A percentile compares a stretch with the other conserved stretches of the same genome.
Conservation (phyloP, 306 rosid genomes). For the Glycine latifolia region DNA sequence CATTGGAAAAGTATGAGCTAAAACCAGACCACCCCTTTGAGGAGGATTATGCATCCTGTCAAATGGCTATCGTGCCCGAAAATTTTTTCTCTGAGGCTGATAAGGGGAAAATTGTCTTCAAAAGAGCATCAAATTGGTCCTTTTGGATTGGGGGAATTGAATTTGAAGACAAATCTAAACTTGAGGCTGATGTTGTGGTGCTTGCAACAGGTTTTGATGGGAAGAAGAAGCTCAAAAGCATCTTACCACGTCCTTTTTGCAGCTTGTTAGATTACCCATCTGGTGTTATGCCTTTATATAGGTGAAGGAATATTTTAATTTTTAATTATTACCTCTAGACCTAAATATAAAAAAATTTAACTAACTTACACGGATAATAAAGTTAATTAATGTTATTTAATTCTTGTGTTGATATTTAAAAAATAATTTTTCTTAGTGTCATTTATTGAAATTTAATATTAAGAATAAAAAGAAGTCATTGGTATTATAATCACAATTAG, state of each 20-base stretch:
- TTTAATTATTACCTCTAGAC: too few relatives aligned
- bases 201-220: conserved; percentile 82
- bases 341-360: too few relatives aligned
- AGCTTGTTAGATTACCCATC: conserved; percentile 64
- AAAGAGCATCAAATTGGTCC: conserved; percentile 69
- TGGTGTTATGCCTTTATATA: conserved; percentile 68
- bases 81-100: conserved; percentile 74
- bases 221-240: conserved; percentile 63
- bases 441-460: too few relatives aligned
- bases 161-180: conserved; percentile 64
- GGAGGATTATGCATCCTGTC: conserved; percentile 82
- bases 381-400: too few relatives aligned
- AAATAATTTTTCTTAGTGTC: too few relatives aligned
- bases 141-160: conserved; percentile 69
- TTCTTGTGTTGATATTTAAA: too few relatives aligned
- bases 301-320: conserved; percentile 45
- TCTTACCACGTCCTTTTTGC: conserved; percentile 66
- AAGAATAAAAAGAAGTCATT: too few relatives aligned
- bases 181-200: conserved; percentile 74
- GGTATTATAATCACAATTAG: too few relatives aligned
- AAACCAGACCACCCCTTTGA: conserved; percentile 75
- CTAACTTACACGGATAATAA: too few relatives aligned
- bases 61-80: conserved; percentile 73
- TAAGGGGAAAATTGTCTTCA: conserved; percentile 68
- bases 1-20: conserved; percentile 69